Evolutionary conservation across 257 asterid species (phyloP).

Genomic region (Orobanche coerulescens): DNA sequence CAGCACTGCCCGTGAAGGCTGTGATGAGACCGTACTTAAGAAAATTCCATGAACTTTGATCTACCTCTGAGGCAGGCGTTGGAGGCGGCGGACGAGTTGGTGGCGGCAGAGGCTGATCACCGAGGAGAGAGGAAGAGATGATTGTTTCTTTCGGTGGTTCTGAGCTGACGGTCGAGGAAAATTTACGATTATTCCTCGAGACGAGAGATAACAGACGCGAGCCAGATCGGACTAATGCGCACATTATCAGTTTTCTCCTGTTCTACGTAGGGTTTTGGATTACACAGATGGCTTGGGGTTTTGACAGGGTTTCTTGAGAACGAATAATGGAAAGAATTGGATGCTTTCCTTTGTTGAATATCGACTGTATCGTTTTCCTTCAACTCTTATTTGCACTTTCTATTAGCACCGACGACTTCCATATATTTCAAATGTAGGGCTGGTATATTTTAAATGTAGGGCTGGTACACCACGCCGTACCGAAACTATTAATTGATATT

Average conservation of each 20-base stretch:
- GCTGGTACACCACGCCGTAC: too few species aligned
- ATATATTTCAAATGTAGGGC: too few species aligned
- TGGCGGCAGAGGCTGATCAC: slow-evolving; percentile 44
- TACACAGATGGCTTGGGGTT: slow-evolving; percentile 20
- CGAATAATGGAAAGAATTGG: neutral
- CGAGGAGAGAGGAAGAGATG: slow-evolving; percentile 44
- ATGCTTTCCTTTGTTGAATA: too few species aligned
- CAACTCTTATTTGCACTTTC: too few species aligned
- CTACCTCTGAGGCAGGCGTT: slow-evolving; percentile 32
- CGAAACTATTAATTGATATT: too few species aligned
- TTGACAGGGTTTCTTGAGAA: slow-evolving; percentile 12
- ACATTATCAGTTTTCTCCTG: slow-evolving; percentile 28
- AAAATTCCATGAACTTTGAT: slow-evolving; percentile 47
- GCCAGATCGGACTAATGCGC: slow-evolving; percentile 34
- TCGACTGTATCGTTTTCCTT: too few species aligned
- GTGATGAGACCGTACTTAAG: slow-evolving; percentile 46
- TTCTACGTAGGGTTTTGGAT: slow-evolving; percentile 27
- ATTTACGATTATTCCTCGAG: slow-evolving; percentile 27
- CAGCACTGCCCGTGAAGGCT: slow-evolving; percentile 53
- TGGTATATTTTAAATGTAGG: too few species aligned
- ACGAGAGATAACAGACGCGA: slow-evolving; percentile 35
- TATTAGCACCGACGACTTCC: too few species aligned
- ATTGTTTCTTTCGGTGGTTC: slow-evolving; percentile 42
- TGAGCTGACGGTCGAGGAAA: slow-evolving; percentile 24
- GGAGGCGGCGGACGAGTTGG: slow-evolving; percentile 28